Base-by-base conservation (phyloP, 768 basidiomycete species). In the Leccinum rimulosum region DNA sequence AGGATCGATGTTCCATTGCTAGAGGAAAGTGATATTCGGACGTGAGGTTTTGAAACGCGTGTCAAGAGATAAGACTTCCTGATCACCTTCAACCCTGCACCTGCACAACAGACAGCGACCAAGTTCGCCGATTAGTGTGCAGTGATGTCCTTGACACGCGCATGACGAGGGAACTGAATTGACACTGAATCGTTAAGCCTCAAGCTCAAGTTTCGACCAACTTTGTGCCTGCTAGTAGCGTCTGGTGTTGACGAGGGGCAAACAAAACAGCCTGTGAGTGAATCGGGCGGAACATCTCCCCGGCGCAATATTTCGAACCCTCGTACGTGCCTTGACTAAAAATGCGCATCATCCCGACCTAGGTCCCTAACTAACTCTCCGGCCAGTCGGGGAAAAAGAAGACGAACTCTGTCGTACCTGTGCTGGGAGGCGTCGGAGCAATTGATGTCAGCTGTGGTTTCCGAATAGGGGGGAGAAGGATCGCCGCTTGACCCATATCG, bases 381-480 rank as follows among this genome's bases (percentile, higher is more conserved):
- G 75, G 71, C 95, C 95, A 98, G 57, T 86, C 79, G 12, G 93
- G 89, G 71, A 88, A 96, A 80, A 97, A 98, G 79, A 92, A 97
- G 5, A 92, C 83, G 66, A 93, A 96, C 53, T 88, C 85, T n/a
- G 80, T 81, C 3, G 78, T 80, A 55, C 77, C 82, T 22, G 93
- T 95, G 64, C 84, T 82, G 0, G 91, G 89, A 27, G 95, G 95
- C 12, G 84, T 82, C 3, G 95, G 95, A 2, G 90, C 88, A 72
- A 82, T 82, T 4, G 89, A 74, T 0, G 92, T 91, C n/a, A 94
- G 77, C 4, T 83, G 70, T 1, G 84, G 77, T 66, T 89, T 92
- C 27, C 85, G 83, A 22, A 80, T 71, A 11, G 82, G 79, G 6
- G 84, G 76, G 5, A 78, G 74, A 7, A 80, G 71, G 33, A 83